A percentile compares a stretch with the other conserved stretches of the same genome.
phyloP scores from a whole-genome alignment of 2,329 filamentous ascomycete species.

The Fusarium gaditjirri region DNA sequence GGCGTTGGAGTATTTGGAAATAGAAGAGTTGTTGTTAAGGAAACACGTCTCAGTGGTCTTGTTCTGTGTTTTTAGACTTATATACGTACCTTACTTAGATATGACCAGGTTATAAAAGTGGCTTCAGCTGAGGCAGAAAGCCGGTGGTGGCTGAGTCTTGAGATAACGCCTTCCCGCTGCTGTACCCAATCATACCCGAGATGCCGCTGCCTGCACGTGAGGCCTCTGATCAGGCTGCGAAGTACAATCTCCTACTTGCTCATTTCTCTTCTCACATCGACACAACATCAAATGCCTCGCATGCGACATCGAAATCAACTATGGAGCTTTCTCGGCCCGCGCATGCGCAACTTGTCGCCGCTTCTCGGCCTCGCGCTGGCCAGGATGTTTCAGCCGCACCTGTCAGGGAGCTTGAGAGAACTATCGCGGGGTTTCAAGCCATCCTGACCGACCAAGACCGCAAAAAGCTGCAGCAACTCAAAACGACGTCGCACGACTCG shows the following conservation, averaged over 20 bases:
- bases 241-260: fast-evolving
- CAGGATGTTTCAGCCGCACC: background rate
- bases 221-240: background rate
- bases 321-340: background rate
- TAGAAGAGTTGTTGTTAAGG: too few relatives aligned
- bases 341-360: background rate
- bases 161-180: fast-evolving
- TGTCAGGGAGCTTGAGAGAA: background rate
- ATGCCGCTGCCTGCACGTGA: background rate
- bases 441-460: constrained; percentile 18
- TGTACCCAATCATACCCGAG: background rate
- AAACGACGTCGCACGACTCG: background rate
- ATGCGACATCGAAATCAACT: too few relatives aligned
- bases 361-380: background rate
- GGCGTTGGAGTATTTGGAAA: too few relatives aligned
- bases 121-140: background rate
- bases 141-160: background rate
- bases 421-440: constrained; percentile 18
- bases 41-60: too few relatives aligned
- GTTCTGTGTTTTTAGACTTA: too few relatives aligned
- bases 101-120: too few relatives aligned
- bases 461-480: constrained; percentile 9
- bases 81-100: too few relatives aligned
- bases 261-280: fast-evolving
- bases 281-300: fast-evolving